A percentile compares a stretch with the other conserved stretches of the same genome.
Evolutionary conservation across 371 early-diverging fungal genomes (phyloP).

Genomic region (Batkoa obscura): DNA sequence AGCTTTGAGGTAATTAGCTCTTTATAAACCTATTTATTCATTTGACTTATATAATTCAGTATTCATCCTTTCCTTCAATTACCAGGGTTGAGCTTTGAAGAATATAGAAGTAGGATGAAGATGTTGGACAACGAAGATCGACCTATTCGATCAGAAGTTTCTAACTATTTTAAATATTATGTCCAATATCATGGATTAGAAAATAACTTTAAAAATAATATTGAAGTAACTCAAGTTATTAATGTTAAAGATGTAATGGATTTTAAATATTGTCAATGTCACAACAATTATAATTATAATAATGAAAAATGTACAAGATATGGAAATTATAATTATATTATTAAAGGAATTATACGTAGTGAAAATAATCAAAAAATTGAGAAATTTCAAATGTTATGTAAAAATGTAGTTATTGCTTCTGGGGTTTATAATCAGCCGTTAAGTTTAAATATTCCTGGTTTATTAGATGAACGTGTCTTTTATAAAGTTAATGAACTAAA

Average conservation of each 20-base stretch:
- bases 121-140: background rate
- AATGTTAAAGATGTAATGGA: too few species aligned
- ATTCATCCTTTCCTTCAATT: background rate
- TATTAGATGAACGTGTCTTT: too few species aligned
- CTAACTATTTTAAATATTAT: background rate
- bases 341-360: background rate
- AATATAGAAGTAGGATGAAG: background rate
- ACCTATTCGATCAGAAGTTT: background rate
- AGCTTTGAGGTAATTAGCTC: background rate
- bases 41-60: too few species aligned
- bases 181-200: background rate
- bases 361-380: background rate
- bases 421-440: background rate
- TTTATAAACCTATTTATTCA: background rate
- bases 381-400: background rate
- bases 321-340: background rate
- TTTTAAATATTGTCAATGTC: too few species aligned
- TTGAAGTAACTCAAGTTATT: background rate
- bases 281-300: too few species aligned
- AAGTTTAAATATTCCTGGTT: too few species aligned
- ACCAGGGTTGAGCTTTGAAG: background rate
- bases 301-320: background rate
- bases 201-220: background rate
- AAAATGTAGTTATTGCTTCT: background rate
- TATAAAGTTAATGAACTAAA: background rate